Base-by-base conservation (phyloP, 2,329 filamentous ascomycete species). In the Colletotrichum musae region DNA sequence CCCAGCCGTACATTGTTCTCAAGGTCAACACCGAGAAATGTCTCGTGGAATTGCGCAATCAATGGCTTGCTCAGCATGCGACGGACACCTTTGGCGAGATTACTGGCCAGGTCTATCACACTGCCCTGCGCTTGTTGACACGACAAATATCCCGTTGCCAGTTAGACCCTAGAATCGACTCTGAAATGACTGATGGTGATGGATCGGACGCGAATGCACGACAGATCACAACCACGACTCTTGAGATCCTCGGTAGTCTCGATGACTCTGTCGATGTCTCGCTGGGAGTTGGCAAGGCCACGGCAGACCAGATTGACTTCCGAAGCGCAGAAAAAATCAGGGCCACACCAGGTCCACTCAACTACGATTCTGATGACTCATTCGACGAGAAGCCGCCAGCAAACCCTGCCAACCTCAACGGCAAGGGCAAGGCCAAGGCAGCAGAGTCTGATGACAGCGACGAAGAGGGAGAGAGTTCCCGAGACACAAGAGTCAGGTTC, bases 21-120 rank as follows among this genome's bases (percentile, higher is more conserved):
- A 89, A 92, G 32, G 85, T 98, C 63, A 98, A 97, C 77, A 92
- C 94, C 75, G 92, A 95, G 64, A 97, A 95, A 79, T 93, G 94
- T 68, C 85, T 92, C 6, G 93, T 98, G 10, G 91, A 93, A 58
- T 85, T 97, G 71, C 93, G 95, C 65, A 97, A 94, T 74, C 88
- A 91, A 72, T 89, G 90, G 21, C 89, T 98, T 3, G 89, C 92
- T 60, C 86, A 90, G n/a, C 88, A 94, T 65, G 94, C 91, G 1
- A 86, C 90, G 59, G 89, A 92, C 61, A 85, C 88, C 39, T 87
- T 96, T 21, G 93, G 94, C 52, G 85, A 90, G 48, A 90, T 88
- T 1, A 97, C 95, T 1, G 91, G 92, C 1, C 87, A 91, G 69
- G 89, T 98, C 1, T 98, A 97, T 77, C 89, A 88, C 45, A 88